These are phyloP conservation scores for Eleusine coracana DNA, from an alignment of 176 grass and related monocot species.

Conservation along the genomic window DNA sequence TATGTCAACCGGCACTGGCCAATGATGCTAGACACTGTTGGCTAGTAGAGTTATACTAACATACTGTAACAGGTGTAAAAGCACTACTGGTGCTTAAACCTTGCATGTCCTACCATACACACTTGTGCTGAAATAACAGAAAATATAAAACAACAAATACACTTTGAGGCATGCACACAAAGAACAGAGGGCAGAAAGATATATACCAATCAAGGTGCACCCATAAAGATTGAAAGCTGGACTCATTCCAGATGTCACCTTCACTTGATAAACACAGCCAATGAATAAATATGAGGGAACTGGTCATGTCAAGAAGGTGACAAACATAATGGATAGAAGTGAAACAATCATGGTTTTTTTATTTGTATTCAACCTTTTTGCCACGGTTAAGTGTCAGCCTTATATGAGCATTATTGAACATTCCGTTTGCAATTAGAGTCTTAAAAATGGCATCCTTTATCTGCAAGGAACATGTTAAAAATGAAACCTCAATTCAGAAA, in stretches of 20 bases:
- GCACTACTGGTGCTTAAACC: constrained; percentile 20
- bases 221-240: constrained; percentile 96
- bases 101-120: not conserved
- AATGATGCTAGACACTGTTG: not conserved
- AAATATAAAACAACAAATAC: constrained; percentile 25
- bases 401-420: constrained; percentile 96
- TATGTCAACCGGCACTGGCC: constrained; percentile 20
- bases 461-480: constrained; percentile 48
- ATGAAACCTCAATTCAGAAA: constrained; percentile 9
- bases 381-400: constrained; percentile 93
- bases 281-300: constrained; percentile 32
- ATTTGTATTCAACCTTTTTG: constrained; percentile 73
- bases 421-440: constrained; percentile 89
- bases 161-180: not conserved
- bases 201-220: constrained; percentile 85
- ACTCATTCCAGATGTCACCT: constrained; percentile 99
- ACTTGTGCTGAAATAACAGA: not conserved
- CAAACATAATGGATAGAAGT: constrained; percentile 39
- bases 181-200: constrained; percentile 12
- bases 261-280: constrained; percentile 37
- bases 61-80: constrained; percentile 3
- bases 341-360: constrained; percentile 25
- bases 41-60: not conserved
- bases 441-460: constrained; percentile 93
- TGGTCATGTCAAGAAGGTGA: not conserved